phyloP scores from a whole-genome alignment of 345 rosid genomes.

The Populus euphratica region DNA sequence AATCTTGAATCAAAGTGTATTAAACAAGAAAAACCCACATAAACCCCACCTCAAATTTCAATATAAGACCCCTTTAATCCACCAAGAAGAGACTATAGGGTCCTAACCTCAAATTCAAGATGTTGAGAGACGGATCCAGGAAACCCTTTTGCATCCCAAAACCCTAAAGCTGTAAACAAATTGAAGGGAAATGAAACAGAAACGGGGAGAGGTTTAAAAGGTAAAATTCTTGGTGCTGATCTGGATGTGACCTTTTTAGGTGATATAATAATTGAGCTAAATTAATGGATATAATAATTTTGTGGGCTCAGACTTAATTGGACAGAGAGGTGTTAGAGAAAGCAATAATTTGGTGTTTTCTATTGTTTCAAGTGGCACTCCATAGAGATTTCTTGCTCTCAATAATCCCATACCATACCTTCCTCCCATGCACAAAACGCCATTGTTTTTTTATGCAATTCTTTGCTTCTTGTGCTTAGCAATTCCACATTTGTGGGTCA shows the following conservation, averaged over 20 bases:
- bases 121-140: neutral
- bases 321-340: neutral
- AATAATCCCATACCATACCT: neutral
- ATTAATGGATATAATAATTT: neutral
- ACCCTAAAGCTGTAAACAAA: neutral
- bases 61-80: neutral
- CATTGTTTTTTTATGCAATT: neutral
- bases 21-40: neutral
- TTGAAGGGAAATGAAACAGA: neutral
- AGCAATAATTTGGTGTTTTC: neutral
- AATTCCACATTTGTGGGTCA: neutral
- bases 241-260: neutral
- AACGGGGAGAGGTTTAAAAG: neutral
- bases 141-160: conserved; percentile 11
- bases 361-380: neutral
- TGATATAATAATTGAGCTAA: neutral
- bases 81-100: neutral
- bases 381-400: neutral
- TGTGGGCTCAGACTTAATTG: neutral
- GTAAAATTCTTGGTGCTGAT: neutral
- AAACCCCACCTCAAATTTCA: neutral
- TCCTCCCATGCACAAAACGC: neutral
- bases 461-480: neutral
- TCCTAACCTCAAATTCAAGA: neutral
- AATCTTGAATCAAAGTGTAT: neutral